phyloP scores from a whole-genome alignment of 495 filamentous ascomycete species.

The Neurospora sp. region DNA sequence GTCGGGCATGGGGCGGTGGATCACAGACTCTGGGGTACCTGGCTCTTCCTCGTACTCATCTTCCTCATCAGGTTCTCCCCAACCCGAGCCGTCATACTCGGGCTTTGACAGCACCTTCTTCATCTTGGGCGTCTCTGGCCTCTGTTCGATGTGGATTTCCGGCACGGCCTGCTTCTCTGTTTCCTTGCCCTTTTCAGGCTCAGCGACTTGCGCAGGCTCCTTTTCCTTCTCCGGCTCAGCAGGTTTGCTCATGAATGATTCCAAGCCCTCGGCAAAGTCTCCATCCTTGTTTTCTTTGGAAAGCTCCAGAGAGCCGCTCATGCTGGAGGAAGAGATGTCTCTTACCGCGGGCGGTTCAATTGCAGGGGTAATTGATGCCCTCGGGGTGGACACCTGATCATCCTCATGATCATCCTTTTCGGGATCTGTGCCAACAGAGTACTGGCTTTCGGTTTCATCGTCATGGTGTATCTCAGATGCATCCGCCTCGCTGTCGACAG shows the following conservation, averaged over 20 bases:
- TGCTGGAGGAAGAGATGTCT: slow-evolving; percentile 1
- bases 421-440: slow-evolving; percentile 11
- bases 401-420: slow-evolving; percentile 6
- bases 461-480: slow-evolving; percentile 19
- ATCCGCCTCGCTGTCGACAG: slow-evolving; percentile 33
- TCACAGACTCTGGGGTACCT: slow-evolving; percentile 87
- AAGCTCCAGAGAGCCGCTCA: slow-evolving; percentile 6
- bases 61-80: slow-evolving; percentile 42
- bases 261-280: slow-evolving; percentile 30
- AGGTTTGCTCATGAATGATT: slow-evolving; percentile 33
- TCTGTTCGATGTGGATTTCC: not conserved
- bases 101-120: slow-evolving; percentile 34
- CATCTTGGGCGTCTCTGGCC: slow-evolving; percentile 12
- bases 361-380: slow-evolving; percentile 23
- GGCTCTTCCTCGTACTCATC: slow-evolving; percentile 49
- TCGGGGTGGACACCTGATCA: slow-evolving; percentile 37
- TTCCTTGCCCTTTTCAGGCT: slow-evolving; percentile 35
- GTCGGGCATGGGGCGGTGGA: slow-evolving; percentile 59
- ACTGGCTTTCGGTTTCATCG: slow-evolving; percentile 19
- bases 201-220: slow-evolving; percentile 14
- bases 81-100: slow-evolving; percentile 46
- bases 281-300: slow-evolving; percentile 15
- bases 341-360: not conserved
- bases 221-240: slow-evolving; percentile 7
- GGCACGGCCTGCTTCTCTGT: slow-evolving; percentile 26